phyloP scores from a whole-genome alignment of 2,329 filamentous ascomycete genomes.

The Drechmeria coniospora region DNA sequence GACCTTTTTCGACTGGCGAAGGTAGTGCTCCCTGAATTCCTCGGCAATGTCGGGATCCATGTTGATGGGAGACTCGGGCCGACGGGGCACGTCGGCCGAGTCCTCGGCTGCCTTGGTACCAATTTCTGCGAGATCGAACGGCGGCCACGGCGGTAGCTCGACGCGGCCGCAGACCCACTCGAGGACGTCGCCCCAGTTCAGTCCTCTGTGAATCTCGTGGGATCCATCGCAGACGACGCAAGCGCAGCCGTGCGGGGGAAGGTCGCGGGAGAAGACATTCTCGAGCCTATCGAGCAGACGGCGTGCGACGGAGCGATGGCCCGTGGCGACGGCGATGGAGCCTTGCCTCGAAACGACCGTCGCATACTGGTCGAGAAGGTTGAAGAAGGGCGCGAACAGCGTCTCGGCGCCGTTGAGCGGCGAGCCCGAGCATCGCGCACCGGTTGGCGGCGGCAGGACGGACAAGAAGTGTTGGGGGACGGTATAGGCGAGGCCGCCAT shows the following conservation, averaged over 20 bases:
- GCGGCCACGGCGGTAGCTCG: slow-evolving; percentile 77
- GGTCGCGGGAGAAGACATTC: slow-evolving; percentile 84
- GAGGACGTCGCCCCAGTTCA: slow-evolving; percentile 91
- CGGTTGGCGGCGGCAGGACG: slow-evolving; percentile 41
- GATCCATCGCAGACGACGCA: slow-evolving; percentile 67
- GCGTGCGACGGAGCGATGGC: slow-evolving; percentile 86
- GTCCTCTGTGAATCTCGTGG: slow-evolving; percentile 49
- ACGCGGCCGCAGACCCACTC: slow-evolving; percentile 83
- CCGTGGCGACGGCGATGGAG: slow-evolving; percentile 86
- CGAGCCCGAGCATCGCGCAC: slow-evolving; percentile 43
- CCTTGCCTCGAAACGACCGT: slow-evolving; percentile 69
- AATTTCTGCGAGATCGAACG: slow-evolving; percentile 57
- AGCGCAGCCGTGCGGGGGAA: slow-evolving; percentile 70
- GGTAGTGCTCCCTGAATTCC: slow-evolving; percentile 83
- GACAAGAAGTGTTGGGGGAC: slow-evolving; percentile 62
- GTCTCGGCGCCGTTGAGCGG: slow-evolving; percentile 53
- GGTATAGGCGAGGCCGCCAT: slow-evolving; percentile 62
- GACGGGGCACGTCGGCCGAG: slow-evolving; percentile 42
- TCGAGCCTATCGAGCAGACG: slow-evolving; percentile 80
- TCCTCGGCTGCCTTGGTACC: slow-evolving; percentile 42
- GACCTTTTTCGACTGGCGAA: slow-evolving; percentile 83
- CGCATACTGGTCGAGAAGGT: slow-evolving; percentile 72
- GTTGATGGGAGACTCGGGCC: slow-evolving; percentile 49
- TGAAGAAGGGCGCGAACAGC: slow-evolving; percentile 71
- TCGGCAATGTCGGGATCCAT: slow-evolving; percentile 90